Conservation (phyloP, 495 filamentous ascomycete species). For the Aspergillus steynii region DNA sequence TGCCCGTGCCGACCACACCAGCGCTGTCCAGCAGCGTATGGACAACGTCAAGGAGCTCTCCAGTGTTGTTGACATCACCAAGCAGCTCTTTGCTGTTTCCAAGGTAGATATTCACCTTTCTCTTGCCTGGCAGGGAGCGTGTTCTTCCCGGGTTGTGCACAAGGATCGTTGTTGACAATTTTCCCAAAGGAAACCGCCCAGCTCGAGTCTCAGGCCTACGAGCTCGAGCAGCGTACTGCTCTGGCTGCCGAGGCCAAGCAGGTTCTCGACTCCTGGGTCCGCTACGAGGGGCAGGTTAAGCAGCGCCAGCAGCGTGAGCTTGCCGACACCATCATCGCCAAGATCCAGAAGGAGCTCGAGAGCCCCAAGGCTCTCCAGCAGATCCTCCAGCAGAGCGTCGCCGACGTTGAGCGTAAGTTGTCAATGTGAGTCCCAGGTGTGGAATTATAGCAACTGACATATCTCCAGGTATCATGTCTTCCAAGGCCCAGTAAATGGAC, state of each 20-base stretch:
- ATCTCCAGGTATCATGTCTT: slow-evolving; percentile 49
- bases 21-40: slow-evolving; percentile 91
- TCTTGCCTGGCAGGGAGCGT: neutral
- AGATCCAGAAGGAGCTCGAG: slow-evolving; percentile 97
- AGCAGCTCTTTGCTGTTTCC: slow-evolving; percentile 94
- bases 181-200: slow-evolving; percentile 84
- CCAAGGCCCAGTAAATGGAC: slow-evolving; percentile 54
- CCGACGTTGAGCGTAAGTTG: slow-evolving; percentile 92
- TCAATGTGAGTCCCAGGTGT: neutral
- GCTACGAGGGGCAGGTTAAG: slow-evolving; percentile 98
- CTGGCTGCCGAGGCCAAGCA: slow-evolving; percentile 88
- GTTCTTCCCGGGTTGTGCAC: neutral
- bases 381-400: slow-evolving; percentile 91
- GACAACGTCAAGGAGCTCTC: slow-evolving; percentile 89
- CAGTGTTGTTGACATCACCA: slow-evolving; percentile 92
- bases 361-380: slow-evolving; percentile 92
- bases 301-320: slow-evolving; percentile 96
- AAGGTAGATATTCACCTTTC: slow-evolving; percentile 60
- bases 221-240: slow-evolving; percentile 93
- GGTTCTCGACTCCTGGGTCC: slow-evolving; percentile 96
- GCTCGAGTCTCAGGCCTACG: slow-evolving; percentile 92
- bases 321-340: slow-evolving; percentile 86
- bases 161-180: slow-evolving; percentile 9
- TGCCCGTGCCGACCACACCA: slow-evolving; percentile 89
- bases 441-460: neutral